Evolutionary conservation across 2,329 filamentous ascomycete species (phyloP), one percentile per base, ranked within the genome.

Genomic region (Sclerotiophoma versabilis): DNA sequence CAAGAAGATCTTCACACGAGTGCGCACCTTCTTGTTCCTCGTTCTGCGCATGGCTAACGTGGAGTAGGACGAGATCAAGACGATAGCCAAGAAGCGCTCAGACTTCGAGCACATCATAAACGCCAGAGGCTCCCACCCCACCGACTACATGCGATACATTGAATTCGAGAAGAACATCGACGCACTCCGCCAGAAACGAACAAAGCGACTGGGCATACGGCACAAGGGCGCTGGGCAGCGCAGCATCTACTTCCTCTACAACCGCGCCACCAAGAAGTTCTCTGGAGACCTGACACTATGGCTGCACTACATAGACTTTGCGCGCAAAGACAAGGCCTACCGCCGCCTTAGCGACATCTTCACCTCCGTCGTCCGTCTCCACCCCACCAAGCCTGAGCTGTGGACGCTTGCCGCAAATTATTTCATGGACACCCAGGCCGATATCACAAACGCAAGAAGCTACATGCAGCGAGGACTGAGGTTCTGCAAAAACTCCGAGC

Each of bases 21-120:
- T 90, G 75, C 27, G 76, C 29, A 27, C n/a, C 23, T 8, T 7
- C 14, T 10, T 22, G 15, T n/a, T n/a, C 11, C 27, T 17, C 29
- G 19, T 15, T 23, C 9, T 14, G 2, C 19, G n/a, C 12, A 33
- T 25, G 32, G 37, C 61, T 62, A 48, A 64, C 42, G 17, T 7
- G 19, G 37, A 11, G 33, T 7, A 95, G 87, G 90, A 96, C 63
- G 93, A 99, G 62, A 96, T 99, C 72, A 85, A 86, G 58, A 88
- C 89, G 38, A 92, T 99, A 62, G 89, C 96, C 46, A 88, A 88
- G 71, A 96, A 95, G 75, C 88, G 95, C 65, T 96, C 92, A 70
- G 90, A 96, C 66, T 96, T 93, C 73, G 95, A 99, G 75, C 93
- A 97, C 77, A 89, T 87, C 53, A 85, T 98, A 63, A 90, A 96